Evolutionary conservation across 192 early-diverging fungal genomes (phyloP), one percentile per base, ranked within the genome.

Genomic region (Linnemannia elongata): DNA sequence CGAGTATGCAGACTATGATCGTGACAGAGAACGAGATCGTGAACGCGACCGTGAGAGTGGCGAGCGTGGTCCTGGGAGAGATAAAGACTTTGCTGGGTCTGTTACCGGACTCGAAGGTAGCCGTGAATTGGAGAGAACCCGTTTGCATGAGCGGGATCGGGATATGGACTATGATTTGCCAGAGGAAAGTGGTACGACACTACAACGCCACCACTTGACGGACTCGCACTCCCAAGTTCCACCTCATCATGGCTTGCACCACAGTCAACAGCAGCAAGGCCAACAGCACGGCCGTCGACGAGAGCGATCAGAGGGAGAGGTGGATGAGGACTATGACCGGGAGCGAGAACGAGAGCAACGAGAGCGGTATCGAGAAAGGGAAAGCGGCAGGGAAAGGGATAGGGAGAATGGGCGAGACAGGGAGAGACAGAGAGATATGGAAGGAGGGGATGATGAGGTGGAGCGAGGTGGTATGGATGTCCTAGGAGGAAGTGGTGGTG

Each of bases 271-370:
- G 52, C 49, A 22, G 0, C 63, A 78, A 60, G 55, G 24, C 8
- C 55, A 44, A 13, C 44, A 45, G 44, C 44, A 45, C 44, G 74
- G 55, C 36, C 63, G 74, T 10, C 73, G 77, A 7, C 69, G 75
- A 38, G 77, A 73, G 74, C 76, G 76, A 38, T 77, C 72, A 9
- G 77, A 49, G 33, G 76, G 72, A 39, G 82, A 75, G 45, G 78
- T 54, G 45, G 74, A 80, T 20, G 83, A 80, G 3, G 78, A 66
- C 0, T 75, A 80, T 77, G 75, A 41, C 8, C 77, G 74, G 13
- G 75, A 75, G 33, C 27, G 42, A 35, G 36, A 52, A 72, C 24
- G 47, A 71, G 33, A 38, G 69, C 38, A 72, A 18, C 70, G 35
- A 49, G 33, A 38, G 69, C 38, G 33, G 70, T 57, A 24, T 35